Conservation (phyloP, 257 asterid genomes). For the Primulina eburnea region DNA sequence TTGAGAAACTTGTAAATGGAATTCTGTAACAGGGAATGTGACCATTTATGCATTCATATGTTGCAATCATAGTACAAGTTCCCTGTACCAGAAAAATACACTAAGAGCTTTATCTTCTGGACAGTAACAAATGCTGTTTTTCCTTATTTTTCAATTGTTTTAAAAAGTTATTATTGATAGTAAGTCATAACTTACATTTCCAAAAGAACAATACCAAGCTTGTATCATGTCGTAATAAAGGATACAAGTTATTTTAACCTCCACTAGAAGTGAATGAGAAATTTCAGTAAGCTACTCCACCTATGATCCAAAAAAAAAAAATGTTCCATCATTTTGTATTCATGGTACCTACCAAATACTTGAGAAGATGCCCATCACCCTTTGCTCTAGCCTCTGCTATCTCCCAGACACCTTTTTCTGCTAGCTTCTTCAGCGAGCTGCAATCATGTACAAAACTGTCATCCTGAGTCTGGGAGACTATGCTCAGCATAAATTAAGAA, state of each 20-base stretch:
- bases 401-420: constrained; percentile 95
- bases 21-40: constrained; percentile 16
- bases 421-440: constrained; percentile 91
- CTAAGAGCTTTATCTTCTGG: background rate
- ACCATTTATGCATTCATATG: background rate
- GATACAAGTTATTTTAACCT: constrained; percentile 8
- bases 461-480: constrained; percentile 12
- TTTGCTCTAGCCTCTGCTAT: constrained; percentile 78
- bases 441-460: constrained; percentile 25
- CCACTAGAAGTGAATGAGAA: background rate
- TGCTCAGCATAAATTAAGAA: constrained; percentile 11
- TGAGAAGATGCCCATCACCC: constrained; percentile 64
- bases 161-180: constrained; percentile 8
- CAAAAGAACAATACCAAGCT: constrained; percentile 14
- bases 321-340: constrained; percentile 13
- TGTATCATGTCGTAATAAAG: background rate
- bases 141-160: background rate
- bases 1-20: constrained; percentile 14
- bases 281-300: constrained; percentile 10
- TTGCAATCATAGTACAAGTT: background rate
- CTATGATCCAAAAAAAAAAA: constrained; percentile 8
- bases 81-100: background rate
- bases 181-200: constrained; percentile 11
- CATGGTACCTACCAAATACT: constrained; percentile 71
- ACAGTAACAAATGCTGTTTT: background rate